Evolutionary conservation across 805 yeast genomes (phyloP), one percentile per base, ranked within the genome.

Genomic region (Candida arabinofermentans): DNA sequence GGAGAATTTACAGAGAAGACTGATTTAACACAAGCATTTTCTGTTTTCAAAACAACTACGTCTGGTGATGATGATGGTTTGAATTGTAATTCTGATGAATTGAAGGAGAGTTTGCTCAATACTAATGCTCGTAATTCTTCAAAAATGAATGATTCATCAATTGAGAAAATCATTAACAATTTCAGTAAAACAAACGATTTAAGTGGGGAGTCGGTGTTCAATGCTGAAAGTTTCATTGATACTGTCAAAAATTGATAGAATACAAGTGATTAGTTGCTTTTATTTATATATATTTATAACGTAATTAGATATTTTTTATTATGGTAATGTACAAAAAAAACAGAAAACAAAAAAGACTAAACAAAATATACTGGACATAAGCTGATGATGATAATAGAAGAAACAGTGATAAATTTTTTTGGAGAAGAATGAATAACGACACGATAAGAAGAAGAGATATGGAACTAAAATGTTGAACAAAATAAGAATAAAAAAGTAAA

Each of bases 181-280:
- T 88, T 83, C 58, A 70, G 72, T 24, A 72, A 70, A 37, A 75
- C 72, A 31, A 67, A 65, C 47, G 77, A 71, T 45, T 65, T 79
- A 61, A 71, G 79, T 43, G 85, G 86, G 0, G 75, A 75, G 41
- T 70, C 67, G 42, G 55, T 73, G 19, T 84, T 89, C 54, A 62
- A 74, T 51, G 87, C 84, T 5, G 67, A 72, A 26, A 77, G 75
- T 45, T 85, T 89, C 67, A 62, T 86, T 27, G 75, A 75, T 40
- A 75, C 43, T 4, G 44, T 60, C 12, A 52, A 59, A 24, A 44
- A 49, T 27, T 51, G 37, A n/a, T 9, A 3, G 7, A 17, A 5
- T 34, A 5, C 7, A 10, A 14, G 23, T 12, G 9, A 17, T 23
- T 23, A 14, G 9, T 8, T n/a, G 12, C n/a, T 9, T 26, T 26